Base-by-base conservation (phyloP, 2,329 filamentous ascomycete genomes). In the Penicillium polonicum region DNA sequence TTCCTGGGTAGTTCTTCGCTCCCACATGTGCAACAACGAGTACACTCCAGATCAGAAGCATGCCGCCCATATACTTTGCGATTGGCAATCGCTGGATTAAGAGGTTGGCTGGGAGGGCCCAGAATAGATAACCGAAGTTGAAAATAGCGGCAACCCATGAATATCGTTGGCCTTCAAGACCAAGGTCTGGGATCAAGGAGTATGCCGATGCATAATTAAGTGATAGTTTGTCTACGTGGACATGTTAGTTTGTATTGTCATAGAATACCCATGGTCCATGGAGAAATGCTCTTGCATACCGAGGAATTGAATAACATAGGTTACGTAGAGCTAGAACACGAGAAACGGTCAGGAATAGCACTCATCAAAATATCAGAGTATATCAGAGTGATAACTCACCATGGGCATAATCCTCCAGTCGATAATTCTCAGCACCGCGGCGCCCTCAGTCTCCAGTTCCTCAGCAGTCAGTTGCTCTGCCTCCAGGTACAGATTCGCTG, bases 351-450 rank as follows among this genome's bases (percentile, higher is more conserved):
- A 69, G 73, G 56, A 29, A 13, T 5, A 25, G 2, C 7, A 31
- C 31, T 8, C 19, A 12, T 12, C 17, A 9, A 13, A 31, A 17
- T 17, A 21, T 15, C 31, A 33, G 31, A 33, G 12, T 33, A 5
- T 9, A 17, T 13, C 15, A 33, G 8, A 52, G 46, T 10, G 21
- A 29, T 10, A 13, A 61, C 68, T 49, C 56, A 79, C 77, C 64
- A 80, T 78, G 8, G 78, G 78, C 72, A 80, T 74, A 38, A 81
- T 77, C 13, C 79, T 72, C 72, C 73, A 76, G 57, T 80, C 78
- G 19, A 81, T 72, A 60, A 80, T 78, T 48, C 71, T 69, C 29
- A 78, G 61, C 5, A 80, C 78, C 17, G 72, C 60, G 17, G 72
- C 72, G 5, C 76, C 70, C 59, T 81, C 78, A 1, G 65, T 68